Base-by-base conservation (phyloP, 148 eudicot genomes). In the Vaccinium vitisidaea region DNA sequence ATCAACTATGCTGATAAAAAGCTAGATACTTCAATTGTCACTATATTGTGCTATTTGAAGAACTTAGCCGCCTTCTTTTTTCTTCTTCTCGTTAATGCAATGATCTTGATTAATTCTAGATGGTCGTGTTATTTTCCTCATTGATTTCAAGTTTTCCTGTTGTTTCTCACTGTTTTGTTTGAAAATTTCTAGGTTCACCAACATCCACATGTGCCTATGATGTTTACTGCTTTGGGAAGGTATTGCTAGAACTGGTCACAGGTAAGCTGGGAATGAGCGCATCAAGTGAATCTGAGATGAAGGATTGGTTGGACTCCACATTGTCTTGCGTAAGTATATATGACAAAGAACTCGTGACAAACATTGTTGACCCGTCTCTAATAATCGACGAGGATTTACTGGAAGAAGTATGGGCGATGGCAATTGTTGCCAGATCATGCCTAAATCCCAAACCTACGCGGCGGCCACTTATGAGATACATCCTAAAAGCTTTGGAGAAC, bases 391-490 rank as follows among this genome's bases (percentile, higher is more conserved):
- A 97, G 80, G 99, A 97, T 86, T 93, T 97, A 23, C 85, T 95
- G 19, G 98, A 97, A 86, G 99, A 97, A 88, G 99, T 97, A 5
- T 97, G 99, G 99, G 99, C 99, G 39, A 97, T 95, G 98, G 98
- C 99, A 1, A 90, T 97, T n/a, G 98, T 97, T 30, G 99, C 99
- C 54, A 83, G 93, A 59, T 95, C 99, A 69, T 97, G 99, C 85
- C 98, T 97, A n/a, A 97, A 93, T 83, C 98, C 98, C 16, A 95
- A 90, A 85, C 98, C 98, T 58, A 84, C 92, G 6, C 90, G 95
- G 63, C 89, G 99, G 75, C 99, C 99, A 49, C 93, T 92, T 25
- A 94, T 94, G 98, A 94, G 98, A 84, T 94, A 95, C 76, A 88
- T 97, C 48, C 95, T 94, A 65, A 94, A 91, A 89, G 99, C 99